A percentile compares a stretch with the other conserved stretches of the same genome.
phyloP scores from a whole-genome alignment of 441 rosid species.

The Breynia disticha region DNA sequence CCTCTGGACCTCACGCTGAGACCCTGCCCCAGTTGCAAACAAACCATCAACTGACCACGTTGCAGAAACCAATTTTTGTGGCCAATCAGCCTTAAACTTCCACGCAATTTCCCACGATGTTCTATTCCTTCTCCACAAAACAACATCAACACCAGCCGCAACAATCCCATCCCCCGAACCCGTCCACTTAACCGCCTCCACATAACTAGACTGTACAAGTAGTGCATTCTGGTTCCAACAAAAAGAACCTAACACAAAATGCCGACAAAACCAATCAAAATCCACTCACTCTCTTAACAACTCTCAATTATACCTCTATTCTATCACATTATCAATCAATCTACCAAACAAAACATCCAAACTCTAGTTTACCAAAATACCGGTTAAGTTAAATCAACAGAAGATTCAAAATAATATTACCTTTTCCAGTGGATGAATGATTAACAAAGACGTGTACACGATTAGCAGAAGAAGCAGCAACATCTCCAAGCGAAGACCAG shows the following conservation, averaged over 20 bases:
- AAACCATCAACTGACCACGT: slow-evolving; percentile 76
- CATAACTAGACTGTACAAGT: slow-evolving; percentile 58
- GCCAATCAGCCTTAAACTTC: slow-evolving; percentile 47
- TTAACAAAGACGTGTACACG: slow-evolving; percentile 40
- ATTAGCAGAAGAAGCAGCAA: slow-evolving; percentile 68
- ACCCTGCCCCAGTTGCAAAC: slow-evolving; percentile 53
- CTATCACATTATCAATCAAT: slow-evolving; percentile 2
- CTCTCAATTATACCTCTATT: slow-evolving; percentile 7
- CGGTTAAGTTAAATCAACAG: neutral
- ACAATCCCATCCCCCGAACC: slow-evolving; percentile 84
- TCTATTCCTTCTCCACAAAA: slow-evolving; percentile 66
- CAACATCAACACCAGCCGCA: slow-evolving; percentile 62
- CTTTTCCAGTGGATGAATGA: slow-evolving; percentile 32
- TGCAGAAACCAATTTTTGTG: slow-evolving; percentile 77
- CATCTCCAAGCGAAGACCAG: slow-evolving; percentile 81
- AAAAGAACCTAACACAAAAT: slow-evolving; percentile 76
- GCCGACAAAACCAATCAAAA: neutral
- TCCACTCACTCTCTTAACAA: neutral
- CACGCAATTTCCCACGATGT: slow-evolving; percentile 92
- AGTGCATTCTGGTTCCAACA: slow-evolving; percentile 96
- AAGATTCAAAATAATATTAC: slow-evolving; percentile 15
- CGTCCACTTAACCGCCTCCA: slow-evolving; percentile 85
- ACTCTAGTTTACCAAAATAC: too few relatives aligned
- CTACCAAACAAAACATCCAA: neutral
- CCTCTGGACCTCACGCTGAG: slow-evolving; percentile 23